phyloP scores from a whole-genome alignment of 495 filamentous ascomycete genomes.

The Sphaerosporella brunnea region DNA sequence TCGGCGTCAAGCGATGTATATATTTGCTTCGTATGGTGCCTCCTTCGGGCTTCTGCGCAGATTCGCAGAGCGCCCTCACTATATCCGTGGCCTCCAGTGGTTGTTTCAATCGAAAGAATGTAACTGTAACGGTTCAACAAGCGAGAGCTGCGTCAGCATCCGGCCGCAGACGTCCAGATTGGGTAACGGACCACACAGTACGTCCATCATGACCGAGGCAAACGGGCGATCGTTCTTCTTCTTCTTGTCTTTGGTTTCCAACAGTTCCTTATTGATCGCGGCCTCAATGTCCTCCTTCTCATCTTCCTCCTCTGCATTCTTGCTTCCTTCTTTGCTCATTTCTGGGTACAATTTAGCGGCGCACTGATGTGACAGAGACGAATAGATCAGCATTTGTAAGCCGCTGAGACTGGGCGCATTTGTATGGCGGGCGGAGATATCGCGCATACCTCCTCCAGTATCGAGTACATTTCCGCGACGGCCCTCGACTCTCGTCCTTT shows the following conservation, averaged over 20 bases:
- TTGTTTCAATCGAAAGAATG: constrained; percentile 45
- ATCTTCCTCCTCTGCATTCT: constrained; percentile 26
- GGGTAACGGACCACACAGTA: constrained; percentile 46
- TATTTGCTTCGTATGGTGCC: constrained; percentile 51
- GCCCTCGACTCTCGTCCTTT: constrained; percentile 63
- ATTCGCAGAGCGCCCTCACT: constrained; percentile 54
- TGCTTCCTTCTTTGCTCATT: constrained; percentile 26
- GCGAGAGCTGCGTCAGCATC: neutral
- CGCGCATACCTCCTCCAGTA: constrained; percentile 54
- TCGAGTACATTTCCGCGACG: constrained; percentile 46
- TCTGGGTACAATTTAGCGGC: constrained; percentile 36
- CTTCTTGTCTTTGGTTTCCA: constrained; percentile 38
- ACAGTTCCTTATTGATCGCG: constrained; percentile 62
- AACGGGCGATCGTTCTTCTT: constrained; percentile 35
- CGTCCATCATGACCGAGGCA: constrained; percentile 48
- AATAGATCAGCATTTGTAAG: neutral
- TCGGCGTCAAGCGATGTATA: constrained; percentile 70
- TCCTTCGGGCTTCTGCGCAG: constrained; percentile 21
- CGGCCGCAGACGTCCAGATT: neutral
- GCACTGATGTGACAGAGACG: constrained; percentile 12
- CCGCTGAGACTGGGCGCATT: too few relatives aligned
- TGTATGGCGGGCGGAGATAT: neutral
- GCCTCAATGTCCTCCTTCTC: constrained; percentile 57
- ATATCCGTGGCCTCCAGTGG: constrained; percentile 70
- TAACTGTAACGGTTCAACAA: constrained; percentile 28